These are phyloP conservation scores for Mucor irregularis DNA, from an alignment of 371 early-diverging fungal genomes.

Conservation along the genomic window DNA sequence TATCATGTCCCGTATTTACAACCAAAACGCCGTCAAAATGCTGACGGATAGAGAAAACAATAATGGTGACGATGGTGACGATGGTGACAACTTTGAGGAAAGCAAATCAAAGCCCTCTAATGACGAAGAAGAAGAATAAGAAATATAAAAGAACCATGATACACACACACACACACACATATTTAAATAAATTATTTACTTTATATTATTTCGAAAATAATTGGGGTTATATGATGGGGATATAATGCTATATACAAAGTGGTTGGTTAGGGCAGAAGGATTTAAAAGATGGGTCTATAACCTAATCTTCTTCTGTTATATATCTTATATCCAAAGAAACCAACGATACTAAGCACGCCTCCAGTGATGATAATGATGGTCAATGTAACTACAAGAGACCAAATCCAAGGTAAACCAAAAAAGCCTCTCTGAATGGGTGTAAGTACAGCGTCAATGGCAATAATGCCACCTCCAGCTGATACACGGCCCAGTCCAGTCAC, in stretches of 20 bases:
- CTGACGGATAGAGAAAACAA: slow-evolving; percentile 29
- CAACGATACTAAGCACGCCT: slow-evolving; percentile 25
- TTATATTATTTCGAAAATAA: no score
- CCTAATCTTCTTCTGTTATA: slow-evolving; percentile 68
- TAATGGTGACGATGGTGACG: background rate
- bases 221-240: no score
- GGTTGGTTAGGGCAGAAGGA: no score
- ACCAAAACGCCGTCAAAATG: slow-evolving; percentile 27
- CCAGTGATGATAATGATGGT: slow-evolving; percentile 15
- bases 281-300: slow-evolving; percentile 55
- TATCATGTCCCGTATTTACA: slow-evolving; percentile 35
- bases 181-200: no score
- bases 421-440: slow-evolving; percentile 39
- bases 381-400: slow-evolving; percentile 38
- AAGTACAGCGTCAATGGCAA: slow-evolving; percentile 41
- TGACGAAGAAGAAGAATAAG: background rate
- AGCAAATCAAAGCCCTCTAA: background rate
- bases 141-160: background rate
- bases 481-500: slow-evolving; percentile 35
- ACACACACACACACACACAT: no score
- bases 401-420: slow-evolving; percentile 41
- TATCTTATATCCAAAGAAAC: slow-evolving; percentile 48
- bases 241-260: no score
- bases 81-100: background rate
- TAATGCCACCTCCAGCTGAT: slow-evolving; percentile 41